Base-by-base conservation (phyloP, 345 rosid species). In the Hevea brasiliensis region DNA sequence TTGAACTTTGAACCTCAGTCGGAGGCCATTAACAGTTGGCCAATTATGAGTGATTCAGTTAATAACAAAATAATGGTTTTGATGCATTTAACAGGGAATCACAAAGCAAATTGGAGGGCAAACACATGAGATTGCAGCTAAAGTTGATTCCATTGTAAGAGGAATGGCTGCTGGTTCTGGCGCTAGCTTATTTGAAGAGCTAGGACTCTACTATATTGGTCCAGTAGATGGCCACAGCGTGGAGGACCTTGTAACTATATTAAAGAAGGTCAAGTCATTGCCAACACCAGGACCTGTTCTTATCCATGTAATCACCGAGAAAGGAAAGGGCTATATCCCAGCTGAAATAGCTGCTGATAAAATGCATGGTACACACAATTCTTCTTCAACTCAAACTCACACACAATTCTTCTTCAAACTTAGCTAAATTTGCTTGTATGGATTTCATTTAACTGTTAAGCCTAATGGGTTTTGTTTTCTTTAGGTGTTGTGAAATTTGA, bases 301-400 rank as follows among this genome's bases (percentile, higher is more conserved):
- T 56, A 74, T 87, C 53, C 90, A 87, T 79, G 70, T 81, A 14
- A 56, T 81, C 63, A 83, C 90, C 3, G 89, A 87, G 78, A 85
- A 87, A 69, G 87, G 87, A 11, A 83, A 84, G 75, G 90, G 89
- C n/a, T 85, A 87, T 71, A 51, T 81, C 42, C 85, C 84, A 0
- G 87, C 90, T 42, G 86, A 87, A 61, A 32, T 51, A 2, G 87
- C 89, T 4, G 50, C 86, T 6, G 89, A 85, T 67, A 85, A 85
- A 44, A 79, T 81, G 87, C 90, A 85, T 65, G 90, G 90, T 82
- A 82, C 15, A 5, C 14, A 27, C 24, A 5, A 45, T 14, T n/a
- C n/a, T n/a, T n/a, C n/a, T n/a, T n/a, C n/a, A n/a, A n/a, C n/a
- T n/a, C n/a, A n/a, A n/a, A n/a, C n/a, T n/a, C n/a, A n/a, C n/a